Percentiles rank a stretch among this genome's conserved stretches.
phyloP scores from a whole-genome alignment of 331 rosid species.

The Pyrus hybrid region DNA sequence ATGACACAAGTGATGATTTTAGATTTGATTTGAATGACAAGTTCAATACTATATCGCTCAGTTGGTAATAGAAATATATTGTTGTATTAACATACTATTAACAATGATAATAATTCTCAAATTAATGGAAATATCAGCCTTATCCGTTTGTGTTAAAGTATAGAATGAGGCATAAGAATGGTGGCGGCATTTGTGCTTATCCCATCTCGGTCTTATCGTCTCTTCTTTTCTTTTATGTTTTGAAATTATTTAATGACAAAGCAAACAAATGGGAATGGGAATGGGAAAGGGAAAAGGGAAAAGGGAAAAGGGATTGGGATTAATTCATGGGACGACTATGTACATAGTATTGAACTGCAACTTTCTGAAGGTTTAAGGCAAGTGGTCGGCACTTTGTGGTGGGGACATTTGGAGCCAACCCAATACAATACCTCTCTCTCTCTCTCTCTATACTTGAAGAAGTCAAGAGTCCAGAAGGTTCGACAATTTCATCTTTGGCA shows the following conservation, averaged over 20 bases:
- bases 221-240: not conserved
- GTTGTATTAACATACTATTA: no score
- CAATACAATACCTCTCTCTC: not conserved
- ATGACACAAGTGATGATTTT: no score
- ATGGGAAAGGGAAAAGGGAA: not conserved
- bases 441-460: not conserved
- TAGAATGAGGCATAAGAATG: slow-evolving; percentile 1
- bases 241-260: slow-evolving; percentile 7
- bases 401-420: slow-evolving; percentile 21
- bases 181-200: slow-evolving; percentile 53
- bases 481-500: not conserved
- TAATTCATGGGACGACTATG: no score
- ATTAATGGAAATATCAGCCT: not conserved
- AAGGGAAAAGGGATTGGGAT: no score
- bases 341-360: not conserved
- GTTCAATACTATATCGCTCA: no score
- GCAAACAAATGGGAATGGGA: not conserved
- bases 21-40: no score
- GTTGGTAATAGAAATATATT: no score
- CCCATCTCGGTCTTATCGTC: slow-evolving; percentile 44
- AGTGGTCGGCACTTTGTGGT: slow-evolving; percentile 25
- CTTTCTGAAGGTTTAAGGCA: not conserved
- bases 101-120: no score
- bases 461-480: not conserved
- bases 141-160: no score